Evolutionary conservation across 2,329 filamentous ascomycete genomes (phyloP).

Genomic region (Botrytis fabae): DNA sequence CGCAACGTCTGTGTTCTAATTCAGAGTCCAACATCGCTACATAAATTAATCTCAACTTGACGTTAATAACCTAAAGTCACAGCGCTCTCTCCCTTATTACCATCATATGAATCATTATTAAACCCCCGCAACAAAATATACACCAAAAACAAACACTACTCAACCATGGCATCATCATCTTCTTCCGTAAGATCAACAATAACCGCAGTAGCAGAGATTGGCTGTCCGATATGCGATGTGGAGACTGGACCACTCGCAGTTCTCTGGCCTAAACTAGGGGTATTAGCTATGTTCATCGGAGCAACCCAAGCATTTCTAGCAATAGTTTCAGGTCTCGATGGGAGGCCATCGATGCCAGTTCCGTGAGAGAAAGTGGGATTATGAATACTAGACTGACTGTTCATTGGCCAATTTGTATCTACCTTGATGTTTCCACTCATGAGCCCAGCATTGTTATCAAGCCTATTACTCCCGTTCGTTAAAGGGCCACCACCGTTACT

Average conservation of each 20-base stretch:
- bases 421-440: background rate
- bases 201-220: background rate
- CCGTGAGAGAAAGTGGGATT: background rate
- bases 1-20: background rate
- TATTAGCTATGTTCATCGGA: background rate
- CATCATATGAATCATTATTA: background rate
- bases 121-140: background rate
- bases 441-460: background rate
- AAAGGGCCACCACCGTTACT: background rate
- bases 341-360: background rate
- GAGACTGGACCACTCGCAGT: no score
- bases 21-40: background rate
- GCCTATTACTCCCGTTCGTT: background rate
- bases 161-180: background rate
- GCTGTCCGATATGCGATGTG: background rate
- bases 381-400: background rate
- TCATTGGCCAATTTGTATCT: background rate
- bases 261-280: background rate
- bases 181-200: background rate
- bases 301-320: background rate
- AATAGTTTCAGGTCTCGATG: background rate
- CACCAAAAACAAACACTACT: background rate
- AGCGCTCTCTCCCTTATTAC: background rate
- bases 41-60: background rate
- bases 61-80: background rate